A percentile compares a stretch with the other conserved stretches of the same genome.
Evolutionary conservation across 2,329 filamentous ascomycete genomes (phyloP).

Genomic region (Lachnellula arida): DNA sequence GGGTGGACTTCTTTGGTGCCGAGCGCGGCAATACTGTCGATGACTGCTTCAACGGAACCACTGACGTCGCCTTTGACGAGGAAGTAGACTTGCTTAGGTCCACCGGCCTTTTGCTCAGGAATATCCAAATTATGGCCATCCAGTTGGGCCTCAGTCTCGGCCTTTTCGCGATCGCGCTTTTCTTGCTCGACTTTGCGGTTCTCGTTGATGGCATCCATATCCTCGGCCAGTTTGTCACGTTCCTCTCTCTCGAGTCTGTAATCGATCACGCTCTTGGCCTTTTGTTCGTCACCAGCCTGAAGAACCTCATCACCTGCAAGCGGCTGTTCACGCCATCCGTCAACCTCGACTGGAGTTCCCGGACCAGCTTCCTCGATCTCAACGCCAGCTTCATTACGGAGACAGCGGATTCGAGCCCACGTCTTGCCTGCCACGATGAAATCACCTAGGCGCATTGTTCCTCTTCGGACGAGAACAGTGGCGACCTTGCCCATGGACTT

Average conservation of each 20-base stretch:
- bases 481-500: constrained; percentile 81
- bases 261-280: constrained; percentile 71
- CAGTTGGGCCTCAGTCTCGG: constrained; percentile 41
- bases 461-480: constrained; percentile 82
- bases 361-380: constrained; percentile 71
- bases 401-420: constrained; percentile 78
- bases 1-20: constrained; percentile 81
- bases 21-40: constrained; percentile 69
- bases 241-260: constrained; percentile 71
- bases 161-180: constrained; percentile 54
- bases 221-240: constrained; percentile 57
- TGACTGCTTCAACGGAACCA: constrained; percentile 88
- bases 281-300: constrained; percentile 73
- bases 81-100: constrained; percentile 63
- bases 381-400: constrained; percentile 80
- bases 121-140: constrained; percentile 24
- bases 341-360: constrained; percentile 84
- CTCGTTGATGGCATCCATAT: constrained; percentile 76
- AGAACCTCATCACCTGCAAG: constrained; percentile 82
- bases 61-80: constrained; percentile 90
- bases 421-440: constrained; percentile 82
- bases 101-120: constrained; percentile 34
- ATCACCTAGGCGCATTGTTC: constrained; percentile 76
- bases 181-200: constrained; percentile 52
- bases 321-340: constrained; percentile 91